Evolutionary conservation across 106 monocot genomes (phyloP).

Genomic region (Alisma plantagoaquatica): DNA sequence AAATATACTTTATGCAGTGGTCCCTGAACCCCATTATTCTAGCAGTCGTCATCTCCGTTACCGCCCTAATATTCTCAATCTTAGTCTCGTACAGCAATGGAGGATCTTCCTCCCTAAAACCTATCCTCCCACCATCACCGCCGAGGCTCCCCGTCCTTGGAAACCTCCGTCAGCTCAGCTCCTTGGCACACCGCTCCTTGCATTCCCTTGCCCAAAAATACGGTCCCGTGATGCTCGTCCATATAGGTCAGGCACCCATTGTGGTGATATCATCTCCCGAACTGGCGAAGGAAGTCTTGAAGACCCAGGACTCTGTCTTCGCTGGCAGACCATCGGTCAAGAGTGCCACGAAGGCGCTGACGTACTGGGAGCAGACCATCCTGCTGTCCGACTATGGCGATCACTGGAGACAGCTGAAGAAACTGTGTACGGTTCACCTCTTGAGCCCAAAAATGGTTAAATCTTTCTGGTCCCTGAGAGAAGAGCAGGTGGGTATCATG

Average conservation of each 20-base stretch:
- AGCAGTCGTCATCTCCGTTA: too few species aligned
- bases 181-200: conserved; percentile 26
- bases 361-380: not conserved
- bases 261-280: conserved; percentile 30
- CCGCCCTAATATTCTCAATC: too few species aligned
- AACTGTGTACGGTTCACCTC: not conserved
- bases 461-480: not conserved
- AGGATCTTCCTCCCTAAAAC: too few species aligned
- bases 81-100: too few species aligned
- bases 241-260: conserved; percentile 13
- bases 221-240: conserved; percentile 35
- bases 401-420: conserved; percentile 10
- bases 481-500: conserved; percentile 5
- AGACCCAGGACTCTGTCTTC: conserved; percentile 26
- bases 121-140: conserved; percentile 28
- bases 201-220: conserved; percentile 12
- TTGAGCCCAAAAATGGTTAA: not conserved
- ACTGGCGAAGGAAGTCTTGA: conserved; percentile 22
- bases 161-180: conserved; percentile 35
- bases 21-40: too few species aligned
- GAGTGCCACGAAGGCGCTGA: not conserved
- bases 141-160: conserved; percentile 36
- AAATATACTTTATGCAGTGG: too few species aligned
- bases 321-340: conserved; percentile 18
- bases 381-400: conserved; percentile 2